phyloP scores from a whole-genome alignment of 148 eudicot species.

The Rhododendron henanense region DNA sequence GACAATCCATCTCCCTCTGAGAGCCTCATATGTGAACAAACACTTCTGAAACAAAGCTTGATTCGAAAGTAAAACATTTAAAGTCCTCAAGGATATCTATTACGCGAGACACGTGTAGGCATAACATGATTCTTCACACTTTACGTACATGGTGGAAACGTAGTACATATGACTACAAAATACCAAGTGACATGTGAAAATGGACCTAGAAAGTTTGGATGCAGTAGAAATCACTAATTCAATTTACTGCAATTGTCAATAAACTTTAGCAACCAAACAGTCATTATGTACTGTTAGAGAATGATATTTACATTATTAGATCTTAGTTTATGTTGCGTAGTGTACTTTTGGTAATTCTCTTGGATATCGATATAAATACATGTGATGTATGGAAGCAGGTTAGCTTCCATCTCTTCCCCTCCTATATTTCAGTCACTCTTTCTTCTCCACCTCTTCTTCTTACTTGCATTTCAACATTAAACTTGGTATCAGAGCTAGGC shows the following conservation, averaged over 20 bases:
- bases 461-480: background rate
- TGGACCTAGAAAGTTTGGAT: background rate
- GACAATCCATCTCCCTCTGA: background rate
- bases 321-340: background rate
- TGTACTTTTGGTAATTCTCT: background rate
- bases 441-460: background rate
- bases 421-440: background rate
- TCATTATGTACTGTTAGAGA: background rate
- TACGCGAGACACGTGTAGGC: background rate
- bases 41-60: background rate
- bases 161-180: background rate
- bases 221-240: background rate
- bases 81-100: background rate
- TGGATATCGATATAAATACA: background rate
- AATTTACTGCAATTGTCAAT: background rate
- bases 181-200: background rate
- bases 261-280: background rate
- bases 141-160: background rate
- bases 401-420: background rate
- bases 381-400: background rate
- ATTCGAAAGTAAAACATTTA: background rate
- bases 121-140: background rate
- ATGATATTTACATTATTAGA: background rate
- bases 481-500: background rate
- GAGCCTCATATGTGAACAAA: background rate